Evolutionary conservation across 176 grass and related monocot species (phyloP), one percentile per base, ranked within the genome.

Genomic region (Dactylis glomerata): DNA sequence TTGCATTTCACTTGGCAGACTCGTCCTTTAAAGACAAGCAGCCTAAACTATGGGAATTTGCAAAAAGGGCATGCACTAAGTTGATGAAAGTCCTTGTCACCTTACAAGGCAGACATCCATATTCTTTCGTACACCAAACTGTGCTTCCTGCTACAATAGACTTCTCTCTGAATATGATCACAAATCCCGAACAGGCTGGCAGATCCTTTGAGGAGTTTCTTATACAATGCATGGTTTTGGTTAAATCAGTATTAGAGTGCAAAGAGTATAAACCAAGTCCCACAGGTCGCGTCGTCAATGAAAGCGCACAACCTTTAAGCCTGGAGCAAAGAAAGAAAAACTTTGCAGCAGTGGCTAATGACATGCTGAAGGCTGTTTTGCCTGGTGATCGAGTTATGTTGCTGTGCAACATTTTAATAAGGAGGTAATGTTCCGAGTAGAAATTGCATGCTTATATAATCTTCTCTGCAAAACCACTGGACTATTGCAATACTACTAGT

Each of bases 151-250:
- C 83, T 85, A 77, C 81, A 59, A 32, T 96, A 10, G 93, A 96
- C 75, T 96, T 99, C 86, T 91, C 86, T 88, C 84, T 99, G 59
- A 99, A 94, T 83, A 92, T 90, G 77, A 96, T 99, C 76, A 92
- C 86, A 86, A 99, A 92, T 94, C 78, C 93, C 20, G 96, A 96
- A 72, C 87, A 95, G 56, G 71, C 81, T 54, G 63, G 85, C 34
- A 56, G 86, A 59, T 75, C 89, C 69, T 99, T 94, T 90, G 96
- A 99, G 69, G 92, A 96, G 45, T 90, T 99, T 87, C 75, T 99
- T 81, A 96, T 99, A 79, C 92, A 96, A 77, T 94, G 89, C 87
- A 99, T 99, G 96, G 87, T 99, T 85, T 83, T 99, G 51, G 89
- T 96, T 68, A 99, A 96, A 86, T 91, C 91, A 3, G 75, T 92